phyloP scores from a whole-genome alignment of 129 eudicot species.

The Cynara cardunculus region DNA sequence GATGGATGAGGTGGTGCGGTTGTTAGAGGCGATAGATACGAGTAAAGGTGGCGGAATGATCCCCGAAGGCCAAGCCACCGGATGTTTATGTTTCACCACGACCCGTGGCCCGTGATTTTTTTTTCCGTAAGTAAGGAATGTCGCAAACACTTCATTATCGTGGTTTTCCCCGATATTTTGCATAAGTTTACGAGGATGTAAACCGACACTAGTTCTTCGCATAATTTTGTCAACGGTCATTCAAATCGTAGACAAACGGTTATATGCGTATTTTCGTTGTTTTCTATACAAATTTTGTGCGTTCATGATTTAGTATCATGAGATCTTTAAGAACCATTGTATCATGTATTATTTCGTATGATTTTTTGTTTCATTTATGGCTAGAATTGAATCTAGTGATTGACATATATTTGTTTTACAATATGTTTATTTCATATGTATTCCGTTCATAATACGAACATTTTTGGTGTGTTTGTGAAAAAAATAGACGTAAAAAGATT shows the following conservation, averaged over 20 bases:
- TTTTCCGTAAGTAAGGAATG: not conserved
- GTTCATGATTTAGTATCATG: not conserved
- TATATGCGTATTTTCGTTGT: not conserved
- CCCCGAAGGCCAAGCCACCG: constrained; percentile 66
- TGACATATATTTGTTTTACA: too few relatives aligned
- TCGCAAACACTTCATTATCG: constrained; percentile 4
- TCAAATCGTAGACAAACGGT: constrained; percentile 20
- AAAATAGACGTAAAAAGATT: too few relatives aligned
- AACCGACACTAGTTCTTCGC: constrained; percentile 17
- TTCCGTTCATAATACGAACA: too few relatives aligned
- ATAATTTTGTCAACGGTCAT: constrained; percentile 28
- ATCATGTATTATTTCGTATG: too few relatives aligned
- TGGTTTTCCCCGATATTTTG: constrained; percentile 1
- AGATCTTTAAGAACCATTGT: too few relatives aligned
- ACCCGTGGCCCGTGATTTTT: constrained; percentile 62
- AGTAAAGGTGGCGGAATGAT: constrained; percentile 97
- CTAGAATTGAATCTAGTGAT: too few relatives aligned
- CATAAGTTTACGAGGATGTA: constrained; percentile 36
- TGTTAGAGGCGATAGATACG: constrained; percentile 82
- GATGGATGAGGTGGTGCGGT: constrained; percentile 89
- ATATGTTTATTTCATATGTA: too few relatives aligned
- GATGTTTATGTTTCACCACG: constrained; percentile 65
- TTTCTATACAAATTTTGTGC: constrained; percentile 27
- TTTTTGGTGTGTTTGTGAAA: too few relatives aligned
- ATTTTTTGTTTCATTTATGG: too few relatives aligned